Evolutionary conservation across 495 filamentous ascomycete genomes (phyloP).

Genomic region (Penicillium herquei): DNA sequence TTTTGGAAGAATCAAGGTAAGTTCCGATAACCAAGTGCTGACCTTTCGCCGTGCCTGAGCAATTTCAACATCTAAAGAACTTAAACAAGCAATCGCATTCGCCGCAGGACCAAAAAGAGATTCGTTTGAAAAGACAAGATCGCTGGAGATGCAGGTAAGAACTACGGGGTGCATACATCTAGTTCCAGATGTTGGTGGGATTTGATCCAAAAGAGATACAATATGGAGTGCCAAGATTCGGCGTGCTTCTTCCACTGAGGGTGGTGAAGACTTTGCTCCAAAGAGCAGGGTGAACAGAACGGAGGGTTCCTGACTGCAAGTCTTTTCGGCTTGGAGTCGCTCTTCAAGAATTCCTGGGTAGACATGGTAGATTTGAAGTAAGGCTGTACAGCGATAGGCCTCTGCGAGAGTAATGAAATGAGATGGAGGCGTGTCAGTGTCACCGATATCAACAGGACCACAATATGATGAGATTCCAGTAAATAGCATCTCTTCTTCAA

Average conservation of each 20-base stretch:
- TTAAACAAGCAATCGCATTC: constrained; percentile 22
- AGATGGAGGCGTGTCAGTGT: constrained; percentile 24
- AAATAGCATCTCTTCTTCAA: constrained; percentile 24
- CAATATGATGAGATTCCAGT: constrained; percentile 23
- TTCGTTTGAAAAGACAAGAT: constrained; percentile 24
- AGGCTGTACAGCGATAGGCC: constrained; percentile 23
- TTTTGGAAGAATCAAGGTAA: constrained; percentile 25
- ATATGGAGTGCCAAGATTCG: constrained; percentile 23
- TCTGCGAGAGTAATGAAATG: constrained; percentile 27
- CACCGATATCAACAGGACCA: constrained; percentile 23
- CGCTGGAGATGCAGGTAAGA: constrained; percentile 24
- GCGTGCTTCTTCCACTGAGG: constrained; percentile 14
- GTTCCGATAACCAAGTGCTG: constrained; percentile 22
- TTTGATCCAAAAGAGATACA: constrained; percentile 25
- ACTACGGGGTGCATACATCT: constrained; percentile 24
- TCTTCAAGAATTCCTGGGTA: constrained; percentile 24
- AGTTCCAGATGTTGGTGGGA: constrained; percentile 24
- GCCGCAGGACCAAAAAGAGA: constrained; percentile 18
- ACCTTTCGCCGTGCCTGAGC: constrained; percentile 26
- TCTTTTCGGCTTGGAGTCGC: constrained; percentile 11
- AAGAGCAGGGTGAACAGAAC: constrained; percentile 21
- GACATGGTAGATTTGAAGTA: constrained; percentile 28
- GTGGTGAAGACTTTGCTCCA: constrained; percentile 1
- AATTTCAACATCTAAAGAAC: constrained; percentile 25
- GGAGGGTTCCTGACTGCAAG: constrained; percentile 8